A percentile compares a stretch with the other conserved stretches of the same genome.
These are phyloP conservation scores for Microdochium nivale DNA, from an alignment of 2,329 filamentous ascomycete genomes.

Conservation along the genomic window DNA sequence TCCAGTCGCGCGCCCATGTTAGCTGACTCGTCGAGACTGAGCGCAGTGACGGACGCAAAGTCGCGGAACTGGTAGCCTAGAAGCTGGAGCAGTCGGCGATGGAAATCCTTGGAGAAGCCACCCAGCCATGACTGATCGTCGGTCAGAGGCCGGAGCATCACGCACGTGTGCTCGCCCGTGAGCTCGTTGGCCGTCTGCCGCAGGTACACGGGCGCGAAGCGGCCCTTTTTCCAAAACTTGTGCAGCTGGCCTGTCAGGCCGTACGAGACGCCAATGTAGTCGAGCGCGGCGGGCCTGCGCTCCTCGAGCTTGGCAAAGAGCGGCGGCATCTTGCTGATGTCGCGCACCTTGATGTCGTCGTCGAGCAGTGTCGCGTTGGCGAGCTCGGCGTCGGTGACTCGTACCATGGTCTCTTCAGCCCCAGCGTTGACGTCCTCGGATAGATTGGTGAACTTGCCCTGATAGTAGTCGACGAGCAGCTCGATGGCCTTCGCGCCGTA, in stretches of 20 bases:
- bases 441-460: conserved; percentile 81
- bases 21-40: conserved; percentile 84
- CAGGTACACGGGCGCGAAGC: conserved; percentile 84
- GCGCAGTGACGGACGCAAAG: conserved; percentile 69
- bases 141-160: conserved; percentile 81
- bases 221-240: conserved; percentile 91
- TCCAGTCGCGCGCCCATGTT: conserved; percentile 63
- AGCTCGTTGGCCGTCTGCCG: conserved; percentile 93
- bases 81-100: conserved; percentile 82
- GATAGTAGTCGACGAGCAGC: conserved; percentile 85
- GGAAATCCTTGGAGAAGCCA: conserved; percentile 87
- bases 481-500: conserved; percentile 86
- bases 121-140: conserved; percentile 79
- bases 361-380: conserved; percentile 67
- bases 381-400: conserved; percentile 76
- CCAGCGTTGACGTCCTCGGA: conserved; percentile 57
- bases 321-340: conserved; percentile 86
- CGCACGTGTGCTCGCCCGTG: conserved; percentile 94
- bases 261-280: conserved; percentile 94
- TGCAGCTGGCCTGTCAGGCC: conserved; percentile 81
- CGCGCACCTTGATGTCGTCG: conserved; percentile 83
- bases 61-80: conserved; percentile 87
- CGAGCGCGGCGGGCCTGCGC: conserved; percentile 67
- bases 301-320: conserved; percentile 85
- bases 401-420: conserved; percentile 57